These are phyloP conservation scores for Penicillium bovifimosum DNA, from an alignment of 495 filamentous ascomycete genomes.

Conservation along the genomic window DNA sequence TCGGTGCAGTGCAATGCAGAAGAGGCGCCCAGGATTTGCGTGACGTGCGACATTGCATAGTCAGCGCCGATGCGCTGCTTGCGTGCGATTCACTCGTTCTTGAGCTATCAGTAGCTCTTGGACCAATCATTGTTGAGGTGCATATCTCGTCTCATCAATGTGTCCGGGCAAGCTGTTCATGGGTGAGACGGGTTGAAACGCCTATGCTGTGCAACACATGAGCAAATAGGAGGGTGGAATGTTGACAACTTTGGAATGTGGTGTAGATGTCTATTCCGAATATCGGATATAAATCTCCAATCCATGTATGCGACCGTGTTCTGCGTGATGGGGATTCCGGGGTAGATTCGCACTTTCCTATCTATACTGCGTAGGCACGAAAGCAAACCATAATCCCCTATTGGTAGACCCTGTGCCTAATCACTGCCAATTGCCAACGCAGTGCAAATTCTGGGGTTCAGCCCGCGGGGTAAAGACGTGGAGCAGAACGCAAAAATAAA, in stretches of 20 bases:
- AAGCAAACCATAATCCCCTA: neutral
- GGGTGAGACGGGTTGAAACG: slow-evolving; percentile 3
- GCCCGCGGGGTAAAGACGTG: slow-evolving; percentile 2
- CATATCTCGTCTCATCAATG: neutral
- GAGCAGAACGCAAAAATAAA: neutral
- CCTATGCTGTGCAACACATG: neutral
- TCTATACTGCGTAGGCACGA: neutral
- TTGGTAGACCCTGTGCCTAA: neutral
- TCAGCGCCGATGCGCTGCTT: slow-evolving; percentile 7
- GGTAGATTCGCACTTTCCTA: neutral
- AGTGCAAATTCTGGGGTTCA: slow-evolving; percentile 2
- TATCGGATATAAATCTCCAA: too few relatives aligned
- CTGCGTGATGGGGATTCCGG: neutral
- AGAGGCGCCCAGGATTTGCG: slow-evolving; percentile 4
- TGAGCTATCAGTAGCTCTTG: neutral
- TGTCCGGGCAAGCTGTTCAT: neutral
- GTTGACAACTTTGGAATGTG: neutral
- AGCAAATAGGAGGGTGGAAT: neutral
- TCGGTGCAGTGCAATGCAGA: slow-evolving; percentile 7
- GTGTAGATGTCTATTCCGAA: neutral
- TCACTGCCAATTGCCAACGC: neutral
- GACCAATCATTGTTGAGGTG: neutral
- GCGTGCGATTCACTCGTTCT: slow-evolving; percentile 3
- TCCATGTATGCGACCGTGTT: neutral
- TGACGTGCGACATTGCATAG: slow-evolving; percentile 8